These are phyloP conservation scores for Trichosporon faecale DNA, from an alignment of 1,284 basidiomycete genomes.

Conservation along the genomic window DNA sequence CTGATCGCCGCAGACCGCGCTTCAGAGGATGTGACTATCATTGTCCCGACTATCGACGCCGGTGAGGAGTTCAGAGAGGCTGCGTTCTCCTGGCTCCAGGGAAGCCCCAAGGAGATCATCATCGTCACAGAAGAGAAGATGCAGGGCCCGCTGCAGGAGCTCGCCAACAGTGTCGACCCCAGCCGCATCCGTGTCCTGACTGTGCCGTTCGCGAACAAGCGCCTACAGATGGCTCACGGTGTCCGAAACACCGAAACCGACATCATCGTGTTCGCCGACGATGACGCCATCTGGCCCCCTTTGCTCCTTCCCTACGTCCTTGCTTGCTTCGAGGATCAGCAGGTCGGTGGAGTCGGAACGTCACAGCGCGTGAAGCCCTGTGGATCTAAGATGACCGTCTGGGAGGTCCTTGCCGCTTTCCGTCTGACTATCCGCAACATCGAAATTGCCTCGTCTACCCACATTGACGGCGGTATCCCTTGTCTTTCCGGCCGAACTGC, in stretches of 20 bases:
- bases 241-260: slow-evolving; percentile 84
- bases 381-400: slow-evolving; percentile 76
- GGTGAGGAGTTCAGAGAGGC: slow-evolving; percentile 92
- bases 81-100: slow-evolving; percentile 81
- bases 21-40: slow-evolving; percentile 87
- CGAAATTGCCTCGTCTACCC: slow-evolving; percentile 79
- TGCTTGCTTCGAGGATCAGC: slow-evolving; percentile 89
- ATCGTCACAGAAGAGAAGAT: slow-evolving; percentile 91
- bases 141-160: slow-evolving; percentile 76
- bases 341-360: slow-evolving; percentile 85
- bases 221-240: slow-evolving; percentile 85
- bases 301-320: slow-evolving; percentile 78
- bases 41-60: slow-evolving; percentile 90
- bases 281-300: slow-evolving; percentile 91
- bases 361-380: slow-evolving; percentile 80
- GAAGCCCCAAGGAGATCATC: slow-evolving; percentile 85
- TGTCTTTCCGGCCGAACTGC: slow-evolving; percentile 89
- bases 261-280: slow-evolving; percentile 92
- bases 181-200: slow-evolving; percentile 78
- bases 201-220: slow-evolving; percentile 87
- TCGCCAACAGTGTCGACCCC: slow-evolving; percentile 80
- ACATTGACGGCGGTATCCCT: slow-evolving; percentile 86
- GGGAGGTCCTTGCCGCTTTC: slow-evolving; percentile 90
- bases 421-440: slow-evolving; percentile 87
- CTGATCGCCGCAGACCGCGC: slow-evolving; percentile 51